Conservation (phyloP, 2,329 filamentous ascomycete genomes). For the Westerdykella aurantiaca region DNA sequence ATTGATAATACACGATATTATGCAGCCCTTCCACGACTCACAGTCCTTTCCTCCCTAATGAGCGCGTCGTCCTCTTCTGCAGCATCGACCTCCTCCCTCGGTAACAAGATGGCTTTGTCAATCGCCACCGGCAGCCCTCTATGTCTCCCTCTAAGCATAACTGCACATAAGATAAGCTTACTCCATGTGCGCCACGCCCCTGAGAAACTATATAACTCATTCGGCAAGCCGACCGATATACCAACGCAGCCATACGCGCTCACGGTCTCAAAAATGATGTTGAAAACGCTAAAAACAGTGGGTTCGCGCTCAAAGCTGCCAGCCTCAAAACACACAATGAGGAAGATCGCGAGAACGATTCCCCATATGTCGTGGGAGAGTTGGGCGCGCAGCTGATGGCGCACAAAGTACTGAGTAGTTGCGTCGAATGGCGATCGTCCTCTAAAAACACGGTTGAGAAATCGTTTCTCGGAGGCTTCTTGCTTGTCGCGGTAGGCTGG, state of each 20-base stretch:
- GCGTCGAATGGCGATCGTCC: slow-evolving; percentile 15
- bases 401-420: slow-evolving; percentile 35
- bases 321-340: slow-evolving; percentile 44
- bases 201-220: slow-evolving; percentile 42
- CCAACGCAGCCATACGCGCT: slow-evolving; percentile 39
- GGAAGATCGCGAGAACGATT: slow-evolving; percentile 41
- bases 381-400: slow-evolving; percentile 42
- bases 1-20: background rate
- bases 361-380: slow-evolving; percentile 45
- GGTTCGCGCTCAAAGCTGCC: slow-evolving; percentile 33
- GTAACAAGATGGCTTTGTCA: slow-evolving; percentile 43
- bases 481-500: slow-evolving; percentile 11
- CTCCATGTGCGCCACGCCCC: slow-evolving; percentile 46
- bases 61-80: slow-evolving; percentile 26
- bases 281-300: slow-evolving; percentile 38
- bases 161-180: slow-evolving; percentile 51
- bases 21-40: slow-evolving; percentile 2
- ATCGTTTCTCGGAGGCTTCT: background rate
- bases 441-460: slow-evolving; percentile 2
- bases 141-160: slow-evolving; percentile 54
- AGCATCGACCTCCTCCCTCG: slow-evolving; percentile 20
- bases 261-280: slow-evolving; percentile 44
- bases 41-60: slow-evolving; percentile 9
- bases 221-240: slow-evolving; percentile 43
- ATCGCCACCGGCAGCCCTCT: slow-evolving; percentile 52